Percentiles rank a stretch among this genome's conserved stretches.
phyloP scores from a whole-genome alignment of 306 rosid species.

The Cicer judaicum region DNA sequence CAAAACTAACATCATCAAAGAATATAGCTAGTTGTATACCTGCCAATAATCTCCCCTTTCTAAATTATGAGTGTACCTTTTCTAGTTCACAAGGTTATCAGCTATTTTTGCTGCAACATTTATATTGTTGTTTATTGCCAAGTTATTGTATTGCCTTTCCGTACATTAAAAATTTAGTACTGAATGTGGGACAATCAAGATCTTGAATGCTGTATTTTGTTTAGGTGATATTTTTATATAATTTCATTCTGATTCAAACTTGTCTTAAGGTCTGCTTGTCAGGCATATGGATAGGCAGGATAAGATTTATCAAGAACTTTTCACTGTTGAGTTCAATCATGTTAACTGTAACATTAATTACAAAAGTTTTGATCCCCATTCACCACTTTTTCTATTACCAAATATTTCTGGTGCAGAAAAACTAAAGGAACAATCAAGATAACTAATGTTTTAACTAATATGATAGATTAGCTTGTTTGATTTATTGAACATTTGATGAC shows the following conservation, averaged over 20 bases:
- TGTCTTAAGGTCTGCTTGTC: not conserved
- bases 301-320: no score
- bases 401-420: no score
- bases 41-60: constrained; percentile 8
- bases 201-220: not conserved
- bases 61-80: constrained; percentile 12
- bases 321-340: no score
- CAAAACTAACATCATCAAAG: not conserved
- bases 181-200: not conserved
- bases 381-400: no score
- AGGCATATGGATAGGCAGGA: not conserved
- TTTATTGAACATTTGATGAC: constrained; percentile 29
- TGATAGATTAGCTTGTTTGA: constrained; percentile 24
- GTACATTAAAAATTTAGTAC: not conserved
- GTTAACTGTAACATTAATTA: no score
- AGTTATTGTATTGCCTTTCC: not conserved
- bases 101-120: constrained; percentile 15
- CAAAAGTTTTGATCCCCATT: no score
- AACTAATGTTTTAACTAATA: constrained; percentile 23
- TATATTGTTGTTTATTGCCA: not conserved
- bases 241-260: no score
- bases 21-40: constrained; percentile 25
- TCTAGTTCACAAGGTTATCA: constrained; percentile 6
- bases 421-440: constrained; percentile 17
- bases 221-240: no score